Percentiles rank a stretch among this genome's conserved stretches.
Conservation (phyloP, 352 stramenopile species). For the Globisporangium acanthophoron region DNA sequence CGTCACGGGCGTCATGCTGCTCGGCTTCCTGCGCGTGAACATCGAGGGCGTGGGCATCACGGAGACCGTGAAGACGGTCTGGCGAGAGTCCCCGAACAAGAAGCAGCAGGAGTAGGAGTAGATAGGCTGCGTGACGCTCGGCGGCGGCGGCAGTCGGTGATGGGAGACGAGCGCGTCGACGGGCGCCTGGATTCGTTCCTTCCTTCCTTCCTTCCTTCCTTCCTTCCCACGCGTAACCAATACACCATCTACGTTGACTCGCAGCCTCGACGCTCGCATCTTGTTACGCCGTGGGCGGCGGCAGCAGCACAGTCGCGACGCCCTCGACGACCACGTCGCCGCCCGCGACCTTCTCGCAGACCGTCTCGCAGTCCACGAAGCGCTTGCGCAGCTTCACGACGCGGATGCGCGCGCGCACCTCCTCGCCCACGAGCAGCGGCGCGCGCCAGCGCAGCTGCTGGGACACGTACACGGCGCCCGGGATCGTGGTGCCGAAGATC, state of each 20-base stretch:
- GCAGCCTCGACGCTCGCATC: too few relatives aligned
- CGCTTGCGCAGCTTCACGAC: slow-evolving; percentile 56
- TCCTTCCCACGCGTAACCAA: too few relatives aligned
- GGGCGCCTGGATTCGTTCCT: too few relatives aligned
- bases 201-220: too few relatives aligned
- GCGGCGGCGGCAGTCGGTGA: too few relatives aligned
- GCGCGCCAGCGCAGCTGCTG: slow-evolving; percentile 63
- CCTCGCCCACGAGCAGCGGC: slow-evolving; percentile 60
- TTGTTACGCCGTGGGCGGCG: slow-evolving; percentile 1
- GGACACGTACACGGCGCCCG: slow-evolving; percentile 68
- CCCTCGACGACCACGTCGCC: slow-evolving; percentile 61
- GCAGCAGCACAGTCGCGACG: slow-evolving; percentile 59
- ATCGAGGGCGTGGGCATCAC: slow-evolving; percentile 79
- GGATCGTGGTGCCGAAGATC: slow-evolving; percentile 71
- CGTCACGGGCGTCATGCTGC: slow-evolving; percentile 71
- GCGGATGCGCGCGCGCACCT: slow-evolving; percentile 49
- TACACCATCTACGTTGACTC: too few relatives aligned
- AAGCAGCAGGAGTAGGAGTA: slow-evolving; percentile 25
- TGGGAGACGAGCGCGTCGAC: too few relatives aligned
- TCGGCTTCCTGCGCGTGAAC: slow-evolving; percentile 83
- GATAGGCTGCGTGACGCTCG: too few relatives aligned
- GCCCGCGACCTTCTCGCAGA: slow-evolving; percentile 40
- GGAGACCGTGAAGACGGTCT: slow-evolving; percentile 85
- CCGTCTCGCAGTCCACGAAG: slow-evolving; percentile 71
- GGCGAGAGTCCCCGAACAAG: slow-evolving; percentile 72